Conservation (phyloP, 192 early-diverging fungal species). For the Spinellus fusiger region DNA sequence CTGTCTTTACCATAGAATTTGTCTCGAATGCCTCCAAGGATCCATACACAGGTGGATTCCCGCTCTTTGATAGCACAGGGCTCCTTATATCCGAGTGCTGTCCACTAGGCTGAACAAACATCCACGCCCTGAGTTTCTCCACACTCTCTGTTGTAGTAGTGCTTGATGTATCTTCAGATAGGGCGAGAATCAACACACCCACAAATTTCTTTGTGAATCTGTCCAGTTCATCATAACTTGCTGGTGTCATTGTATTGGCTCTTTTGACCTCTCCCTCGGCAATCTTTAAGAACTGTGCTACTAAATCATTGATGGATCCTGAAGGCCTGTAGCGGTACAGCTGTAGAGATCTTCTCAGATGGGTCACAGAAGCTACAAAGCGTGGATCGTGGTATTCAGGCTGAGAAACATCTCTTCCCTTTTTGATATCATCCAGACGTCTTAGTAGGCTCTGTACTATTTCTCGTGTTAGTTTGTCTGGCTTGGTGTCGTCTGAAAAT, state of each 20-base stretch:
- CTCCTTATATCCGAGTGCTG: neutral
- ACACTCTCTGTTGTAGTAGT: conserved; percentile 20
- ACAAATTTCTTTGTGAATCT: conserved; percentile 34
- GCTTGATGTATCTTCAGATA: conserved; percentile 27
- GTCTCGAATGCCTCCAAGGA: conserved; percentile 29
- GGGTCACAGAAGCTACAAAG: conserved; percentile 27
- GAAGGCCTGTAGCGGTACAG: conserved; percentile 20
- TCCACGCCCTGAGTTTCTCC: conserved; percentile 3
- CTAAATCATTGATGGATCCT: conserved; percentile 38
- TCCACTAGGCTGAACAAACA: too few species aligned
- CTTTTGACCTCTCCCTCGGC: conserved; percentile 26
- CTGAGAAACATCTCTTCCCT: conserved; percentile 34
- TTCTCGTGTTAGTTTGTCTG: conserved; percentile 39
- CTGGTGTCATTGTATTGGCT: conserved; percentile 26
- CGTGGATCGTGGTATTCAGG: conserved; percentile 41
- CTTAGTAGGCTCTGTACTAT: conserved; percentile 33
- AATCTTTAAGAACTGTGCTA: conserved; percentile 38
- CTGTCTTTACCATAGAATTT: conserved; percentile 33
- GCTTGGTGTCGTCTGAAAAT: conserved; percentile 18
- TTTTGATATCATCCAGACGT: conserved; percentile 41
- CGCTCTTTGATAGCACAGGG: neutral
- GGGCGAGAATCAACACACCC: conserved; percentile 30
- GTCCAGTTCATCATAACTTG: conserved; percentile 31
- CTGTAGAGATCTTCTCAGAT: conserved; percentile 7
- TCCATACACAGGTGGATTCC: conserved; percentile 17